phyloP scores from a whole-genome alignment of 208 protist genomes.

The Trypanosoma caninum region DNA sequence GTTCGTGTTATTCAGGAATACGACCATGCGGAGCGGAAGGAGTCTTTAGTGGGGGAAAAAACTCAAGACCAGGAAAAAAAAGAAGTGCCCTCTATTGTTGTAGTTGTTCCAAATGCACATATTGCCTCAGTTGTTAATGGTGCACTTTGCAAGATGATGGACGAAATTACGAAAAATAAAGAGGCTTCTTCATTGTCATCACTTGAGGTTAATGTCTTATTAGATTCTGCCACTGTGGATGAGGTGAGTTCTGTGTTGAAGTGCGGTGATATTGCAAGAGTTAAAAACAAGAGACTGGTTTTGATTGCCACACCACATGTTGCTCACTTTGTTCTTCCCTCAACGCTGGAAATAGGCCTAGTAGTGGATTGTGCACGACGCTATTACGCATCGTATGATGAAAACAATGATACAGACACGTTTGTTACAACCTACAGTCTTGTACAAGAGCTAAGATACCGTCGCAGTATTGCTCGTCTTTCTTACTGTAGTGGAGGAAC shows the following conservation, averaged over 20 bases:
- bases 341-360: slow-evolving; percentile 52
- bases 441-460: slow-evolving; percentile 52
- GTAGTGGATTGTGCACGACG: slow-evolving; percentile 78
- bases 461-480: slow-evolving; percentile 41
- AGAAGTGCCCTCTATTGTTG: slow-evolving; percentile 22
- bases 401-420: slow-evolving; percentile 34
- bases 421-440: slow-evolving; percentile 53
- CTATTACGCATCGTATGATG: slow-evolving; percentile 44
- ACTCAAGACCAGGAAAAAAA: not conserved
- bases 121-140: slow-evolving; percentile 6
- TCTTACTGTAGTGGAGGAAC: not conserved
- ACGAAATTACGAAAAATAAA: slow-evolving; percentile 8
- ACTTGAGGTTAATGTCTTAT: slow-evolving; percentile 17
- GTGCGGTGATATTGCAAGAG: slow-evolving; percentile 9
- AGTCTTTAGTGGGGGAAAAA: not conserved
- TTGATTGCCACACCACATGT: slow-evolving; percentile 59
- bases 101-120: slow-evolving; percentile 32
- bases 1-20: slow-evolving; percentile 48
- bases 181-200: slow-evolving; percentile 16
- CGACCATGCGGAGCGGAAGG: slow-evolving; percentile 44
- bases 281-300: slow-evolving; percentile 30
- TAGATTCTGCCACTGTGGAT: slow-evolving; percentile 6
- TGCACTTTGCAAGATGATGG: not conserved
- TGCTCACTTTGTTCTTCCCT: slow-evolving; percentile 65
- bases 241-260: not conserved